Base-by-base conservation (phyloP, 1,139 yeast genomes). In the Candida pseudoviswanathii region DNA sequence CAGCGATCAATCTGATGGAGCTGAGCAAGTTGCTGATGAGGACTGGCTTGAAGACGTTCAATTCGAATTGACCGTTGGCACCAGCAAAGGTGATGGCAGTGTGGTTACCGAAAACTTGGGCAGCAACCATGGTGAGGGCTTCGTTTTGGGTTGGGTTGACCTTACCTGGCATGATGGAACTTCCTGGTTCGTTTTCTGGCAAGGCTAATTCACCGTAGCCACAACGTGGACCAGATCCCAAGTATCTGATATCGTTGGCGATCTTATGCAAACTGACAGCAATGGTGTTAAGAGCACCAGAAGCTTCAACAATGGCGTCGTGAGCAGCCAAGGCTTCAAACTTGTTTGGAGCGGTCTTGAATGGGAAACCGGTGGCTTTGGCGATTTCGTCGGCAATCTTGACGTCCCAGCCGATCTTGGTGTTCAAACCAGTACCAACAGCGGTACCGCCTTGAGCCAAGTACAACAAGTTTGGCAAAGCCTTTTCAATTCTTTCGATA, bases 391-490 rank as follows among this genome's bases (percentile, higher is more conserved):
- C 82, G 53, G 97, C 96, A 58, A 94, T 82, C 63, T 87, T 84
- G 59, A 77, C 84, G 64, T 91, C 96, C 68, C 89, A 94, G 21
- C 98, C 98, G 67, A 82, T 82, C 66, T 71, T 86, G 71, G 99
- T 92, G 83, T 94, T 94, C 61, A 94, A 82, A 57, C 99, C 99
- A 51, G 99, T 94, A 62, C 99, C 99, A 51, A 94, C 99, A 53
- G 99, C 99, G 57, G 99, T 94, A 74, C 99, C 99, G 75, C 99
- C 99, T 79, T 94, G 99, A 48, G 99, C 99, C 62, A 94, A 82
- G 66, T 69, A 83, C 64, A 86, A 80, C 68, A 94, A 80, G 70
- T 85, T 83, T 58, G 90, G 90, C 58, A 94, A 81, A 47, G 86
- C 70, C 56, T 75, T 77, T 75, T 90, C 90, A 54, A 94, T 85